Evolutionary conservation across 192 early-diverging fungal species (phyloP).

Genomic region (Backusella macrospora): DNA sequence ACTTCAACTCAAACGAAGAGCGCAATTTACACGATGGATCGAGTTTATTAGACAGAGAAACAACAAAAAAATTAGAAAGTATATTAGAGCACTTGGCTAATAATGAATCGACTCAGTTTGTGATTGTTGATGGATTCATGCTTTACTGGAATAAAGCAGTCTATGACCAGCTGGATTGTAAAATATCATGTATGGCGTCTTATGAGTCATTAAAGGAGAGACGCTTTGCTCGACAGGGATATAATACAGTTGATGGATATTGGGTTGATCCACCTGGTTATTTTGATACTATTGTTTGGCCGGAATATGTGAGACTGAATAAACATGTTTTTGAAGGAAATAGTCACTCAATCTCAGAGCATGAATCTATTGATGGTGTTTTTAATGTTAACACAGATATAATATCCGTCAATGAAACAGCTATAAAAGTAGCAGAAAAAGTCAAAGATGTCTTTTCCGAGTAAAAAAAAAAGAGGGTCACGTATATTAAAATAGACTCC

Average conservation of each 20-base stretch:
- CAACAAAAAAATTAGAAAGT: background rate
- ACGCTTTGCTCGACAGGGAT: conserved; percentile 65
- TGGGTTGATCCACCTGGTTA: conserved; percentile 80
- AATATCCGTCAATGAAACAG: conserved; percentile 20
- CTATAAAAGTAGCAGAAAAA: conserved; percentile 9
- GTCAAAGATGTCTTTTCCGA: background rate
- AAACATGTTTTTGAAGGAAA: conserved; percentile 39
- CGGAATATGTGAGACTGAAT: conserved; percentile 62
- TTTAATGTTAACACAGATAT: conserved; percentile 31
- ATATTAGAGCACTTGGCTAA: background rate
- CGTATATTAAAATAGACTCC: no score
- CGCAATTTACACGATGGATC: conserved; percentile 41
- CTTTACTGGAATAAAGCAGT: conserved; percentile 61
- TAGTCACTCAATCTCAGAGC: background rate
- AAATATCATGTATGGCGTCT: conserved; percentile 61
- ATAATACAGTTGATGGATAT: conserved; percentile 76
- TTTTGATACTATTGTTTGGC: conserved; percentile 78
- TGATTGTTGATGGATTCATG: conserved; percentile 82
- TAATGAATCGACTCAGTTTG: conserved; percentile 35
- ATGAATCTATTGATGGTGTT: conserved; percentile 13
- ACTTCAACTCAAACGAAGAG: conserved; percentile 47
- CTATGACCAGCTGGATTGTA: conserved; percentile 47
- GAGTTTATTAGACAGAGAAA: background rate
- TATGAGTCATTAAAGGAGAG: conserved; percentile 65
- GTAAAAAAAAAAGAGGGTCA: background rate